Base-by-base conservation (phyloP, 495 filamentous ascomycete genomes). In the Achaetomiella virescens region DNA sequence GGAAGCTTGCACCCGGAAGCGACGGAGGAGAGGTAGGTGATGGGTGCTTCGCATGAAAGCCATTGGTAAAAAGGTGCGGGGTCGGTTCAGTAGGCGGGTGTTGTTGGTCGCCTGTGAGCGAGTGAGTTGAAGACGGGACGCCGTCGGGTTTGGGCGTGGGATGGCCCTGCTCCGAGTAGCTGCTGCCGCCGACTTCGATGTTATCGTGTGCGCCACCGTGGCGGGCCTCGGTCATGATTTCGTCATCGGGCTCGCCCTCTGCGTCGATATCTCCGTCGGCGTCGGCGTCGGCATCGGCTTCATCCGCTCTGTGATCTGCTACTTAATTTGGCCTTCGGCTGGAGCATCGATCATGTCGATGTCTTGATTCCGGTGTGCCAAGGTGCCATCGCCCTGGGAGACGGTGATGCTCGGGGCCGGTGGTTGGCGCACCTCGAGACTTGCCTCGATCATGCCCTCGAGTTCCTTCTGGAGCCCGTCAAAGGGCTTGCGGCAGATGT, bases 401-500 rank as follows among this genome's bases (percentile, higher is more conserved):
- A 66, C 61, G 3, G 50, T 66, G 40, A 61, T 63, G 42, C 49
- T 61, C 6, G 29, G 6, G 9, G 27, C 21, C 6, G 59, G 48
- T 6, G 68, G 64, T 44, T 69, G 72, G 20, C 66, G 67, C 29
- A 75, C 43, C 54, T 80, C 74, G 27, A 76, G 64, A 52, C 76
- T 75, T n/a, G 72, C 66, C 54, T 90, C 87, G 14, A 92, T 73
- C 62, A 91, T 79, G 25, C 75, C 74, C 57, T 91, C 86, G 15
- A 96, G 75, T 57, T 93, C 84, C 55, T 84, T 82, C 29, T 87
- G 70, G 46, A 87, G 81, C 35, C 79, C 78, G 50, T 91, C 88
- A 48, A 82, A 82, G 9, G 86, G 77, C 60, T 81, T 84, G 54
- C 83, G 77, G 52, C 75, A 83, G 9, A 96, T 74, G 42, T 95